Conservation (phyloP, 2,329 filamentous ascomycete species). For the Phyllosticta capitalensis region DNA sequence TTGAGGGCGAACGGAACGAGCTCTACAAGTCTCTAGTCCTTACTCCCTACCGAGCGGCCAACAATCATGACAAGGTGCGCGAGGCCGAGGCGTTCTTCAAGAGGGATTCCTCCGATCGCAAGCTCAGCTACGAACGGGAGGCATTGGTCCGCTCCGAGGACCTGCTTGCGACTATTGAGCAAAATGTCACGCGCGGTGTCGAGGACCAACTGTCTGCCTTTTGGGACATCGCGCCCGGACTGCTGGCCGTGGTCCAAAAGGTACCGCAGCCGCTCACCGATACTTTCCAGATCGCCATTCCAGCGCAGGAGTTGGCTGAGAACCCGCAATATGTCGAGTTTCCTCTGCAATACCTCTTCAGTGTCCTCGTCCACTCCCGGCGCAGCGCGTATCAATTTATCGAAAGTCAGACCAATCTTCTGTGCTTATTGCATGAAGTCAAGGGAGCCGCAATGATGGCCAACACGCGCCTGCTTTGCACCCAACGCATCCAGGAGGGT, state of each 20-base stretch:
- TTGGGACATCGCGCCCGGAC: constrained; percentile 89
- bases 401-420: constrained; percentile 81
- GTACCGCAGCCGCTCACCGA: constrained; percentile 51
- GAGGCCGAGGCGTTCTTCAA: constrained; percentile 75
- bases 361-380: constrained; percentile 73
- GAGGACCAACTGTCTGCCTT: constrained; percentile 89
- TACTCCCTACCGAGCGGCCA: constrained; percentile 63
- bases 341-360: constrained; percentile 85
- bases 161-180: constrained; percentile 70
- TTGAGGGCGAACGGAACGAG: constrained; percentile 76
- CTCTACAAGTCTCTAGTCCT: constrained; percentile 79
- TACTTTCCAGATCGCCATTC: constrained; percentile 66
- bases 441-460: constrained; percentile 67
- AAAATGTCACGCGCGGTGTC: constrained; percentile 77
- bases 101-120: constrained; percentile 65
- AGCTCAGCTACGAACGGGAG: constrained; percentile 60
- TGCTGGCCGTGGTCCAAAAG: constrained; percentile 69
- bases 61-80: constrained; percentile 68
- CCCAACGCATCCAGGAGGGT: constrained; percentile 42
- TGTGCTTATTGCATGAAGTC: constrained; percentile 85
- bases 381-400: constrained; percentile 96
- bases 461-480: constrained; percentile 57
- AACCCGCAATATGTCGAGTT: constrained; percentile 72
- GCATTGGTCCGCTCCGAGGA: constrained; percentile 63
- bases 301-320: constrained; percentile 68